Base-by-base conservation (phyloP, 2,329 filamentous ascomycete genomes). In the Colletotrichum spaethianum region DNA sequence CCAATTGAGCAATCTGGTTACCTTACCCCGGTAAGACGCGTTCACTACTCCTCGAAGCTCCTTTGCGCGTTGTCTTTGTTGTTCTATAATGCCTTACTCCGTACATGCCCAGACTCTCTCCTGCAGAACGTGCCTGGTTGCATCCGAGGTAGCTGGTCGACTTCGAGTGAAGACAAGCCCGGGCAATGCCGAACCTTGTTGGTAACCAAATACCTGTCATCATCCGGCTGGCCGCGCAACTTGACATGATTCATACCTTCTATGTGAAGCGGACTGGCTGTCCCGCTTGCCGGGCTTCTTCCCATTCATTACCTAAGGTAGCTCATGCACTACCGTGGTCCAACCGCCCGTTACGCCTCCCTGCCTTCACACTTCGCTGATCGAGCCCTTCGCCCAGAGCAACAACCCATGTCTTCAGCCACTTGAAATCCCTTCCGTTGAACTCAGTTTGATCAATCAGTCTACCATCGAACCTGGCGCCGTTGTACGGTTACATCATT, bases 11-110 rank as follows among this genome's bases (percentile, higher is more conserved):
- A 55, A 55, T 42, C 31, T 38, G 55, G 55, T 42, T 46, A 70
- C 44, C 63, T 59, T 56, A 62, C 65, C 66, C 70, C 56, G 70
- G 70, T 72, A 72, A 72, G 70, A 72, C 44, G 70, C 65, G 53
- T 26, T 23, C 53, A 55, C 28, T 53, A 55, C 65, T 55, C 59
- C 40, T 38, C 65, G 36, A 31, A 40, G 56, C 53, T 69, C 44
- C 31, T 60, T 40, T 28, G 31, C 53, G 50, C 46, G 42, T 33
- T 52, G 36, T 60, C 59, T 40, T 40, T 42, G 65, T 36, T 46
- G 11, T 31, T 42, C 38, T 56, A n/a, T 38, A 48, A 28, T 44
- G 6, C 23, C 20, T 14, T 28, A 40, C 53, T 28, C 46, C 28
- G 38, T 42, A 33, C 52, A 16, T 70, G 67, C 62, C 66, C 26